Evolutionary conservation across 768 basidiomycete genomes (phyloP).

Genomic region (Hemileccinum impolitum): DNA sequence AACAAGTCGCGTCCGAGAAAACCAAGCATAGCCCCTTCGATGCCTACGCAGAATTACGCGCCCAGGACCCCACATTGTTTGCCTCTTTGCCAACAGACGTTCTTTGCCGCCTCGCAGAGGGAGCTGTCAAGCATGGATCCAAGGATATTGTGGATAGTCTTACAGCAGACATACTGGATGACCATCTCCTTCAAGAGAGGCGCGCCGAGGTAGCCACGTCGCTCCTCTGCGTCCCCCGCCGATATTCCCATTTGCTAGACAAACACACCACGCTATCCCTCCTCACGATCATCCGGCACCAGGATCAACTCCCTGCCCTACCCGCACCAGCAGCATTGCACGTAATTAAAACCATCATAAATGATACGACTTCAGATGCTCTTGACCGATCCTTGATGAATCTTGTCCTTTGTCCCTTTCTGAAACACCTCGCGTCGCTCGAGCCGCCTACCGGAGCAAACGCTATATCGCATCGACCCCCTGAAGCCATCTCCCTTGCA

Average conservation of each 20-base stretch:
- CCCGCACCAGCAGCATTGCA: conserved; percentile 15
- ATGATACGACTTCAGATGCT: conserved; percentile 9
- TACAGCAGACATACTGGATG: conserved; percentile 39
- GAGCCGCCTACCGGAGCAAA: conserved; percentile 26
- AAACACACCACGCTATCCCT: conserved; percentile 22
- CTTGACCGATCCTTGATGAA: conserved; percentile 24
- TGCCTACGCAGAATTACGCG: conserved; percentile 27
- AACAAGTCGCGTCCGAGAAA: conserved; percentile 11
- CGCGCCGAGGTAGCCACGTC: conserved; percentile 25
- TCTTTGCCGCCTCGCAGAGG: conserved; percentile 29
- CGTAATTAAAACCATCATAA: conserved; percentile 22
- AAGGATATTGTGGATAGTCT: conserved; percentile 36
- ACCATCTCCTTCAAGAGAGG: conserved; percentile 15
- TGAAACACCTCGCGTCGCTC: conserved; percentile 23
- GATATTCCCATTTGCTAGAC: conserved; percentile 16
- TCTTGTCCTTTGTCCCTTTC: conserved; percentile 32
- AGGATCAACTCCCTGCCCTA: conserved; percentile 9
- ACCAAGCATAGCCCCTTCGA: conserved; percentile 24
- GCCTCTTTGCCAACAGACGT: conserved; percentile 25
- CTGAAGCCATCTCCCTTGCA: conserved; percentile 35
- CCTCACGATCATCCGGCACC: conserved; percentile 18
- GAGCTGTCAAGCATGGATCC: conserved; percentile 30
- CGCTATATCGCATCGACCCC: conserved; percentile 38
- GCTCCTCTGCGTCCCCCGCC: conserved; percentile 25
- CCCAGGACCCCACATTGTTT: conserved; percentile 21